These are phyloP conservation scores for Fusarium chaquense DNA, from an alignment of 2,329 filamentous ascomycete species.

Conservation along the genomic window DNA sequence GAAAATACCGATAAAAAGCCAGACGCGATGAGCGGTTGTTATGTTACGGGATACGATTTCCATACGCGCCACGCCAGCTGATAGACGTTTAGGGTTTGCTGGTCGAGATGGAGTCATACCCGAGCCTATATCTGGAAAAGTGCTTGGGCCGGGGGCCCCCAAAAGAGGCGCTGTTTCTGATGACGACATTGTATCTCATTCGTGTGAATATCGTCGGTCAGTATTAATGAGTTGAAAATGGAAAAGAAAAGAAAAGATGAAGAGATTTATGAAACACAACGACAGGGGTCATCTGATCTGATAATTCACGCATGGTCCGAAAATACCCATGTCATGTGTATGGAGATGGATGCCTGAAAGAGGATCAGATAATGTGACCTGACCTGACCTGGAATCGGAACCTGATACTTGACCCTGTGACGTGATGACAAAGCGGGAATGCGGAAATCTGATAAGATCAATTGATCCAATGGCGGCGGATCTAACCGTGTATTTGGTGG, in stretches of 20 bases:
- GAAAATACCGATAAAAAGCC: slow-evolving; percentile 69
- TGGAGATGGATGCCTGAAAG: slow-evolving; percentile 4
- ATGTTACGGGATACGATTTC: slow-evolving; percentile 63
- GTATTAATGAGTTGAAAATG: neutral
- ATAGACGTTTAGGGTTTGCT: slow-evolving; percentile 23
- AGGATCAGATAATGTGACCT: slow-evolving; percentile 7
- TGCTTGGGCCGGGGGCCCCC: slow-evolving; percentile 5
- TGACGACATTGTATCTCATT: slow-evolving; percentile 13
- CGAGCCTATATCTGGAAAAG: neutral
- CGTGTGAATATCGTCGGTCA: neutral
- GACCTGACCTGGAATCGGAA: neutral
- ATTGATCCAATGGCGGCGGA: slow-evolving; percentile 41
- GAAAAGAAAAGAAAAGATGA: neutral
- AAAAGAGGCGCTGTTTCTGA: slow-evolving; percentile 35
- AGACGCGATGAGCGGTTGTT: slow-evolving; percentile 59
- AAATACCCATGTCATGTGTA: slow-evolving; percentile 1
- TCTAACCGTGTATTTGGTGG: slow-evolving; percentile 41
- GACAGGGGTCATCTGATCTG: slow-evolving; percentile 23
- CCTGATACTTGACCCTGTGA: slow-evolving; percentile 24
- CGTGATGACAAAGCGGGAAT: slow-evolving; percentile 21
- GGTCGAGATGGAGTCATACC: neutral
- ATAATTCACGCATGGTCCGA: slow-evolving; percentile 4
- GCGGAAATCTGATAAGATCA: slow-evolving; percentile 45
- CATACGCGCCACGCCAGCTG: slow-evolving; percentile 64
- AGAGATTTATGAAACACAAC: slow-evolving; percentile 1